Percentiles rank a stretch among this genome's conserved stretches.
Evolutionary conservation across 2,329 filamentous ascomycete species (phyloP).

Genomic region (Berkeleyomyces basicola): DNA sequence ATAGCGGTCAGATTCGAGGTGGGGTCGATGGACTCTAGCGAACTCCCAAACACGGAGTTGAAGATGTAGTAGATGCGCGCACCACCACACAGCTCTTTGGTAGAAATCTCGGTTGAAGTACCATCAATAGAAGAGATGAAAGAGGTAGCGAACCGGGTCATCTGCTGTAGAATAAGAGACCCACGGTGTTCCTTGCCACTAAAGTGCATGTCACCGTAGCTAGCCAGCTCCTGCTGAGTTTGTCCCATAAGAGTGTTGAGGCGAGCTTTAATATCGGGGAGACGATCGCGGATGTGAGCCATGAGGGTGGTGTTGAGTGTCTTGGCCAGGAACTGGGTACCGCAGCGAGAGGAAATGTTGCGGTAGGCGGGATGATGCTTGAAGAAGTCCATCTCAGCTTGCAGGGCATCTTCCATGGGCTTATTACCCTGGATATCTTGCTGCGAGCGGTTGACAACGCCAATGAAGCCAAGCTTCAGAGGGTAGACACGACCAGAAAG

Average conservation of each 20-base stretch:
- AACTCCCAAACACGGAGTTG: constrained; percentile 96
- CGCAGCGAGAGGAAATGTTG: constrained; percentile 86
- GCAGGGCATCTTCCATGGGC: constrained; percentile 79
- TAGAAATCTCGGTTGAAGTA: constrained; percentile 96
- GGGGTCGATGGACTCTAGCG: constrained; percentile 87
- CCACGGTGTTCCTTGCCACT: constrained; percentile 93
- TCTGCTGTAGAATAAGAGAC: constrained; percentile 85
- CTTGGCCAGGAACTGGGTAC: constrained; percentile 86
- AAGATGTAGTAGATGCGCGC: constrained; percentile 98
- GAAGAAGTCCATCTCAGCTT: constrained; percentile 88
- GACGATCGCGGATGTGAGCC: constrained; percentile 83
- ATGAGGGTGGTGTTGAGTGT: constrained; percentile 91
- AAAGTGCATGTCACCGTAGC: constrained; percentile 95
- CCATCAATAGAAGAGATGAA: constrained; percentile 98
- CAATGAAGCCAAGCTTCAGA: constrained; percentile 91
- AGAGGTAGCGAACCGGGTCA: constrained; percentile 94
- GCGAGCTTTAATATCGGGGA: constrained; percentile 95
- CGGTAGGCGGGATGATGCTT: constrained; percentile 91
- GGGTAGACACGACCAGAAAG: constrained; percentile 95
- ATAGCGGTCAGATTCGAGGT: constrained; percentile 87
- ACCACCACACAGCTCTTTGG: constrained; percentile 89
- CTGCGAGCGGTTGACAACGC: constrained; percentile 93
- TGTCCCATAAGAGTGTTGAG: constrained; percentile 99
- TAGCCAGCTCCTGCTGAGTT: constrained; percentile 93
- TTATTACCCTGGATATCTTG: constrained; percentile 96